phyloP scores from a whole-genome alignment of 2,329 filamentous ascomycete genomes.

The Exophiala mesophila region DNA sequence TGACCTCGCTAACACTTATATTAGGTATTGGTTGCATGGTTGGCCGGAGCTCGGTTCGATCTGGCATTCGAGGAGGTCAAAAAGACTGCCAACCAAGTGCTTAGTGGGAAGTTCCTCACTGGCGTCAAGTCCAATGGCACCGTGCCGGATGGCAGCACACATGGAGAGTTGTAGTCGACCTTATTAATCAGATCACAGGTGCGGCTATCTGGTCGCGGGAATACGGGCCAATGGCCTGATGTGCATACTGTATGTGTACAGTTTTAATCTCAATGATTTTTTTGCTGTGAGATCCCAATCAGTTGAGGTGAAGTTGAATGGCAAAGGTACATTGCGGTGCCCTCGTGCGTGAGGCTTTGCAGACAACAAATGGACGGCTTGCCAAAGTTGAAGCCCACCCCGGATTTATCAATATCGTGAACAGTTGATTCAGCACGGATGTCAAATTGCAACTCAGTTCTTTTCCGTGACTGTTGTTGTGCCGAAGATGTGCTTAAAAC shows the following conservation, averaged over 20 bases:
- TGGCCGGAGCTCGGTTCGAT: conserved; percentile 79
- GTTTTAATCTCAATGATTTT: not conserved
- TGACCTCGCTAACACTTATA: conserved; percentile 4
- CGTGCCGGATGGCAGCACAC: conserved; percentile 3
- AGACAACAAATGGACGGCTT: too few relatives aligned
- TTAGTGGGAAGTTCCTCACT: conserved; percentile 5
- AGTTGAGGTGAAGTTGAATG: too few relatives aligned
- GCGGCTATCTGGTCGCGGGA: not conserved
- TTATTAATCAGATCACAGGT: too few relatives aligned
- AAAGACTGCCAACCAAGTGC: conserved; percentile 31
- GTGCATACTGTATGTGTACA: not conserved
- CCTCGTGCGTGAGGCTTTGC: too few relatives aligned
- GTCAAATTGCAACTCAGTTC: conserved; percentile 97
- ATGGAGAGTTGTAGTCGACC: conserved; percentile 14
- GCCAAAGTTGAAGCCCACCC: too few relatives aligned
- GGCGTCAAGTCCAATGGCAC: conserved; percentile 1
- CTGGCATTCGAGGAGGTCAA: conserved; percentile 55
- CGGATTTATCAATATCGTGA: too few relatives aligned
- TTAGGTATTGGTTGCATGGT: conserved; percentile 73
- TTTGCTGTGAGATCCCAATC: too few relatives aligned
- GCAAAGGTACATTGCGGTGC: too few relatives aligned
- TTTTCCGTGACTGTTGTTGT: conserved; percentile 79
- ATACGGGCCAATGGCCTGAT: not conserved
- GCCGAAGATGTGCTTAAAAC: conserved; percentile 98
- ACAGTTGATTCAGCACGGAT: too few relatives aligned